Base-by-base conservation (phyloP, 106 monocot species). In the Gastrodia elata region DNA sequence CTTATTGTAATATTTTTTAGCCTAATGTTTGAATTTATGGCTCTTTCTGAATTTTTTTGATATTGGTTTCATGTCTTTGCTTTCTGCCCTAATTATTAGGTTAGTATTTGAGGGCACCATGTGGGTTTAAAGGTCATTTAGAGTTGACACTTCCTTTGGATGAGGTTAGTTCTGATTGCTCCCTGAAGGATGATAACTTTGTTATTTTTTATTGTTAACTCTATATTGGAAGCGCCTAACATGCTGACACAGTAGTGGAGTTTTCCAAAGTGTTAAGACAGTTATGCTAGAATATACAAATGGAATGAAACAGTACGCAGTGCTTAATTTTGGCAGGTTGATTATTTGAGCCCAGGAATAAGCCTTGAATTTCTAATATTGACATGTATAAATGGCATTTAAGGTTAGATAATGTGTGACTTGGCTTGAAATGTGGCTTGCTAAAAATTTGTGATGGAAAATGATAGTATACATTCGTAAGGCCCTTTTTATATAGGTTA, bases 341-440 rank as follows among this genome's bases (percentile, higher is more conserved):
- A 61, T 30, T 30, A 61, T 61, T 61, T 61, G 61, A 61, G 2
- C 7, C 4, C 22, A 22, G 28, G 6, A 32, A 27, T 11, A 13
- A 32, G 30, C 30, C 61, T 61, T 61, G 30, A 32, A n/a, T 32
- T 0, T 2, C 32, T 61, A 32, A 30, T 61, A 4, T 61, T 61
- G 27, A 11, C 61, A 61, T 32, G 10, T 32, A 61, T 61, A 32
- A 61, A 15, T 9, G 61, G 61, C 30, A 61, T 61, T 30, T 61
- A 11, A 67, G 8, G 37, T 4, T 67, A 67, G 32, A 30, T 67
- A 67, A 67, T 67, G 38, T 67, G 37, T 67, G 67, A 36, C 67
- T 67, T 67, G 67, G 38, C 11, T 61, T 61, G 0, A 8, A 4
- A 38, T 67, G 67, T 67, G 67, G 67, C 67, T 67, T 67, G 67